Conservation (phyloP, 2,329 filamentous ascomycete genomes). For the Ophiostoma sp. region DNA sequence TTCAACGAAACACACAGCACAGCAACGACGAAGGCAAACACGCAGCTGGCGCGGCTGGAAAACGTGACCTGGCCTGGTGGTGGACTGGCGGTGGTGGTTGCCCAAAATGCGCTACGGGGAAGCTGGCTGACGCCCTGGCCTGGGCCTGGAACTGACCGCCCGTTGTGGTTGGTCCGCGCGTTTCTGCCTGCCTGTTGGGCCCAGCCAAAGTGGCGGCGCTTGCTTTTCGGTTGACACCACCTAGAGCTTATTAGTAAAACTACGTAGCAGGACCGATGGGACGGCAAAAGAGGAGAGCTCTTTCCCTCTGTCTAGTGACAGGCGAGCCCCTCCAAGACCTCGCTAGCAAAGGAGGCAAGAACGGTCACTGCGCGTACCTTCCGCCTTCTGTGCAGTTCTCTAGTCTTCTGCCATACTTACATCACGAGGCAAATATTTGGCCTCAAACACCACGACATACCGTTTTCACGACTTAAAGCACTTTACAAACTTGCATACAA, state of each 20-base stretch:
- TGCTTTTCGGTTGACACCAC: background rate
- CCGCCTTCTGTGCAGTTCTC: slow-evolving; percentile 25
- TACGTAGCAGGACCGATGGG: background rate
- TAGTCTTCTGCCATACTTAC: slow-evolving; percentile 22
- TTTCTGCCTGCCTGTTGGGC: slow-evolving; percentile 24
- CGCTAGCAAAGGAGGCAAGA: slow-evolving; percentile 15
- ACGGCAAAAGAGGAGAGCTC: slow-evolving; percentile 13
- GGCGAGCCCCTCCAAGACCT: slow-evolving; percentile 7
- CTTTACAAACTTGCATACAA: too few relatives aligned
- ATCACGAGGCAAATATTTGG: background rate
- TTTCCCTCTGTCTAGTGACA: background rate
- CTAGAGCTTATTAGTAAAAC: slow-evolving; percentile 12
- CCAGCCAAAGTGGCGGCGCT: background rate
- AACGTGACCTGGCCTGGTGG: slow-evolving; percentile 30
- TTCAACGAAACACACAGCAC: slow-evolving; percentile 20
- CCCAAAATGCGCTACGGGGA: background rate
- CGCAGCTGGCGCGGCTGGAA: slow-evolving; percentile 39
- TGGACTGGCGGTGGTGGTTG: background rate
- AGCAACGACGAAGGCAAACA: slow-evolving; percentile 37
- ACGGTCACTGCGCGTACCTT: background rate
- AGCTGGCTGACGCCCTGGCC: background rate
- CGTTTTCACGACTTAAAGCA: background rate
- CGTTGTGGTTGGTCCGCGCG: slow-evolving; percentile 24
- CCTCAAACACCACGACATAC: background rate
- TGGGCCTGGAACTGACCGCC: background rate